A percentile compares a stretch with the other conserved stretches of the same genome.
Conservation (phyloP, 257 asterid species). For the Solanum acaule region DNA sequence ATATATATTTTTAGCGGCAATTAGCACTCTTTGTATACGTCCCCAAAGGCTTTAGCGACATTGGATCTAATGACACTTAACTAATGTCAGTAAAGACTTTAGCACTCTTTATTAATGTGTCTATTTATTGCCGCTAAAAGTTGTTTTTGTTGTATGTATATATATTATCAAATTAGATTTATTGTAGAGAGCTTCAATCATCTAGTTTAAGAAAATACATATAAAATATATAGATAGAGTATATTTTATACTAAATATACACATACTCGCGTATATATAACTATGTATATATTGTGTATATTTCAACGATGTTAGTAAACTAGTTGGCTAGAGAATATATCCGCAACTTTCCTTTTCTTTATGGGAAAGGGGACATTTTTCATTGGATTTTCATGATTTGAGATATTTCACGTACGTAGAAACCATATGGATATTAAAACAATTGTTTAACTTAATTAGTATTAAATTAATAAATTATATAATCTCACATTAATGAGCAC, state of each 20-base stretch:
- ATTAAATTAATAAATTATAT: neutral
- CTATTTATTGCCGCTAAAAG: too few relatives aligned
- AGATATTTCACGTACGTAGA: neutral
- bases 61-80: too few relatives aligned
- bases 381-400: neutral
- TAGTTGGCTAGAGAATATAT: neutral
- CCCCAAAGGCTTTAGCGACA: too few relatives aligned
- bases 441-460: neutral
- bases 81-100: too few relatives aligned
- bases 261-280: too few relatives aligned
- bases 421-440: neutral
- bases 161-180: too few relatives aligned
- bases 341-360: neutral
- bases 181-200: too few relatives aligned
- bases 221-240: neutral
- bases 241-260: neutral
- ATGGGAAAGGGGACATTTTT: neutral
- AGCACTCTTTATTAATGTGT: too few relatives aligned
- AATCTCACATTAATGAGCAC: neutral
- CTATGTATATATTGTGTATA: neutral
- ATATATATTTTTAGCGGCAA: too few relatives aligned
- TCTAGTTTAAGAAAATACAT: neutral
- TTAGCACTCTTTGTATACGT: too few relatives aligned
- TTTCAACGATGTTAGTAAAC: neutral
- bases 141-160: too few relatives aligned